Evolutionary conservation across 2,329 filamentous ascomycete species (phyloP).

Genomic region (Thelonectria olida): DNA sequence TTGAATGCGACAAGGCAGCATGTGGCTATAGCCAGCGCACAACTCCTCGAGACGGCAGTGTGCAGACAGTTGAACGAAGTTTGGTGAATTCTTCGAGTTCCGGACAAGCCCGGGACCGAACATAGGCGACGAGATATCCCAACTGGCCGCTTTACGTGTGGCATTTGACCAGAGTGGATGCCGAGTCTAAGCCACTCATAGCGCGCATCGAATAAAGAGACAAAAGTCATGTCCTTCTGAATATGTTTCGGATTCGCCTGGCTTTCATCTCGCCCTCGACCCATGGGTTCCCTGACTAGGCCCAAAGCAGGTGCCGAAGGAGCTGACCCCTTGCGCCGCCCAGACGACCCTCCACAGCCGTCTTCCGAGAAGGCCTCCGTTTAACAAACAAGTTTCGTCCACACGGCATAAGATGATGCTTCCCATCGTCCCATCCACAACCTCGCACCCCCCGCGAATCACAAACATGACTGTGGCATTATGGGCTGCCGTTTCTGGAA

Average conservation of each 20-base stretch:
- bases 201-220: slow-evolving; percentile 13
- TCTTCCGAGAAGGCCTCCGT: background rate
- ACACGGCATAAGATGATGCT: background rate
- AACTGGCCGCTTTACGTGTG: background rate
- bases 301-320: slow-evolving; percentile 5
- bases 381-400: background rate
- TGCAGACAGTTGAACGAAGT: background rate
- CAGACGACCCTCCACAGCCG: background rate
- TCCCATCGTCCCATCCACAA: slow-evolving; percentile 3
- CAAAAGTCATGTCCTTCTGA: background rate
- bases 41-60: background rate
- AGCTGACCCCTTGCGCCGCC: background rate
- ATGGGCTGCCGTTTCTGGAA: background rate
- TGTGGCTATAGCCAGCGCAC: background rate
- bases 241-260: slow-evolving; percentile 11
- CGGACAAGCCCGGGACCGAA: background rate
- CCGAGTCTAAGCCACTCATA: slow-evolving; percentile 9
- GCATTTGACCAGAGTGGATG: background rate
- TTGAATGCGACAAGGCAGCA: slow-evolving; percentile 29
- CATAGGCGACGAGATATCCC: background rate
- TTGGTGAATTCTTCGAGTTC: background rate
- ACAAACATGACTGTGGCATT: background rate
- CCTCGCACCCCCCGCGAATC: slow-evolving; percentile 1
- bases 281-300: slow-evolving; percentile 6
- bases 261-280: slow-evolving; percentile 5